phyloP scores from a whole-genome alignment of 805 yeast species.

The Monosporozyma aerobia region DNA sequence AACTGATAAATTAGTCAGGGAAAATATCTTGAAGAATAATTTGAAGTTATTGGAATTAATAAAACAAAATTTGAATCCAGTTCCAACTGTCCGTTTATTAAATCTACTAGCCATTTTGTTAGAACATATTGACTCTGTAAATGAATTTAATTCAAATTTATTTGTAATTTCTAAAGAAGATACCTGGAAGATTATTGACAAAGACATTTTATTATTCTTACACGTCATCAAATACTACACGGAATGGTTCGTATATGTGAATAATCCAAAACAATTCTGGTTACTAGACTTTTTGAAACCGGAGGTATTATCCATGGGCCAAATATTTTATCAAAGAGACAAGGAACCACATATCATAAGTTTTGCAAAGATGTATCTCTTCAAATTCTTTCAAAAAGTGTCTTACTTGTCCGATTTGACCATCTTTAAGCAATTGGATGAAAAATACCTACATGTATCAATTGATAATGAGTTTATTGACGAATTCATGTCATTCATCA shows the following conservation, averaged over 20 bases:
- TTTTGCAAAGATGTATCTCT: conserved; percentile 16
- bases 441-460: conserved; percentile 13
- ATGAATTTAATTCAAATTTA: conserved; percentile 12
- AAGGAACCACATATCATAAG: conserved; percentile 12
- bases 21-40: conserved; percentile 18
- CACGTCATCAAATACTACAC: conserved; percentile 18
- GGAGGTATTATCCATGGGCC: conserved; percentile 12
- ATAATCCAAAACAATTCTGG: conserved; percentile 8
- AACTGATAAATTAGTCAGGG: conserved; percentile 17
- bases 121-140: conserved; percentile 5
- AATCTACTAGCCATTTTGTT: conserved; percentile 13
- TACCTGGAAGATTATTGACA: conserved; percentile 7
- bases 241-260: conserved; percentile 6
- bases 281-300: conserved; percentile 8
- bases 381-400: conserved; percentile 17
- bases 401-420: conserved; percentile 18
- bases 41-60: conserved; percentile 9
- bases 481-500: conserved; percentile 23
- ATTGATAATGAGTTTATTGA: conserved; percentile 9
- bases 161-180: conserved; percentile 14
- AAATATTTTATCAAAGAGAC: conserved; percentile 13
- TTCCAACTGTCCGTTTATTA: conserved; percentile 16
- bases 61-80: conserved; percentile 11
- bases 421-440: conserved; percentile 14
- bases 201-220: conserved; percentile 21